These are phyloP conservation scores for Daucus carota DNA, from an alignment of 129 eudicot species.

Conservation along the genomic window DH1_v3.0 NC_030385.2:30853501-30854000, in stretches of 20 bases:
- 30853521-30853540: neutral
- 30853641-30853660: neutral
- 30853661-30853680: neutral
- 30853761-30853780: conserved; percentile 14
- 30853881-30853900: conserved; percentile 53
- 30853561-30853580: no score
- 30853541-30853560: no score
- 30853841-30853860: conserved; percentile 23
- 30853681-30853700: neutral
- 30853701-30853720: conserved; percentile 30
- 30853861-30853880: conserved; percentile 33
- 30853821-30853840: conserved; percentile 15
- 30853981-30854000: conserved; percentile 98
- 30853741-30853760: conserved; percentile 27
- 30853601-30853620: neutral
- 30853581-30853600: no score
- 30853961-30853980: conserved; percentile 94
- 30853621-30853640: neutral
- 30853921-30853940: conserved; percentile 37
- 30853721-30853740: conserved; percentile 34
- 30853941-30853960: conserved; percentile 42
- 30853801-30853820: conserved; percentile 22
- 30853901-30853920: conserved; percentile 37
- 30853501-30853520: neutral
- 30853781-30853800: conserved; percentile 22